phyloP scores from a whole-genome alignment of 139 green algal genomes.

The Chlorella vulgaris region DNA sequence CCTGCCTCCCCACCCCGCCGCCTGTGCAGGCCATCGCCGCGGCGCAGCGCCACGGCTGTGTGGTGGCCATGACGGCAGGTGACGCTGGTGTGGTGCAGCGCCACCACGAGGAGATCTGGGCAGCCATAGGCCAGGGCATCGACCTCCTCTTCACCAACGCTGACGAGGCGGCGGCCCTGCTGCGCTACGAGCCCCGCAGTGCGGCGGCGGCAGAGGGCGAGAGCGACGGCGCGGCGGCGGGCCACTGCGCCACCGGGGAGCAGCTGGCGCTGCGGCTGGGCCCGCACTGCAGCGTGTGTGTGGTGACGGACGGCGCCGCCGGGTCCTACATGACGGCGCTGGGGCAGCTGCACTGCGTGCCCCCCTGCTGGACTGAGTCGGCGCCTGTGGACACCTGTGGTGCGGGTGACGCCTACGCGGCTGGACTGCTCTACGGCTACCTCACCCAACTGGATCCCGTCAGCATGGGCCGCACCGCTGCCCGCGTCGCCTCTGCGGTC shows the following conservation, averaged over 20 bases:
- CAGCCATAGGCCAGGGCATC: slow-evolving; percentile 55
- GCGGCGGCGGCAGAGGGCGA: background rate
- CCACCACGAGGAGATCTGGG: slow-evolving; percentile 58
- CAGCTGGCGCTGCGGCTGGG: slow-evolving; percentile 61
- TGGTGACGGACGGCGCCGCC: slow-evolving; percentile 85
- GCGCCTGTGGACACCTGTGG: slow-evolving; percentile 90
- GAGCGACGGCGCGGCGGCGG: slow-evolving; percentile 23
- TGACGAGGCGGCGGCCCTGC: slow-evolving; percentile 54
- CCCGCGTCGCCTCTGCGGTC: slow-evolving; percentile 70
- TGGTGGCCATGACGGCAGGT: slow-evolving; percentile 85
- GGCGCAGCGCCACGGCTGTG: slow-evolving; percentile 55
- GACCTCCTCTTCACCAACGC: slow-evolving; percentile 89
- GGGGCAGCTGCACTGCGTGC: slow-evolving; percentile 63
- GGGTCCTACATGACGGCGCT: slow-evolving; percentile 65
- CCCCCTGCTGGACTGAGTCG: slow-evolving; percentile 67
- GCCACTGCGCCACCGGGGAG: slow-evolving; percentile 38
- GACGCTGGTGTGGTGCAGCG: slow-evolving; percentile 83
- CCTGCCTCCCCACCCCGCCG: background rate
- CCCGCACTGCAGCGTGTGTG: slow-evolving; percentile 63
- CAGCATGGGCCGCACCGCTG: slow-evolving; percentile 66
- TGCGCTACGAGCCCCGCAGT: background rate
- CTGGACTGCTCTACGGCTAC: slow-evolving; percentile 70
- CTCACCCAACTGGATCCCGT: slow-evolving; percentile 59
- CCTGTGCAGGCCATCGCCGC: slow-evolving; percentile 47
- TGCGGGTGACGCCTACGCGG: slow-evolving; percentile 83